Evolutionary conservation across 2,329 filamentous ascomycete species (phyloP), one percentile per base, ranked within the genome.

Genomic region (Emmonsiellopsis sp.): DNA sequence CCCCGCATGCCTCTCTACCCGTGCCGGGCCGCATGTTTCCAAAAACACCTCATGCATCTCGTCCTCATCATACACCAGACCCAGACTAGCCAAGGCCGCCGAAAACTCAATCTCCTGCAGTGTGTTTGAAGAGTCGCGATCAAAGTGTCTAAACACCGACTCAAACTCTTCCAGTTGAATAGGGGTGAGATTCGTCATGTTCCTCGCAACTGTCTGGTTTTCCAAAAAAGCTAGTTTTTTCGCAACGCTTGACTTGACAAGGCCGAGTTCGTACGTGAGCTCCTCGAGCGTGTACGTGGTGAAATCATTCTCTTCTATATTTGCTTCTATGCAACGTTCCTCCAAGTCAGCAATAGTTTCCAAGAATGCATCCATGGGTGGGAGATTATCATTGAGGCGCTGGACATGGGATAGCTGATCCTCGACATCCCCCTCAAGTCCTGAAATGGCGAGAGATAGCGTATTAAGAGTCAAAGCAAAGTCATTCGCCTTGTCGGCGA

Each of bases 241-340:
- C 59, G 90, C 86, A 31, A 97, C 92, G 9, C 88, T 93, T 32
- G 87, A 86, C 67, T 90, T 91, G 54, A 97, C 93, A 32, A 98
- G 79, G 13, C 89, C 85, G 55, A 97, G 79, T 72, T 98, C 93
- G 73, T 98, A 98, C 56, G 84, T 84, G 42, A 98, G 79, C 72
- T 98, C 93, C 67, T 98, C 93, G 69, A 97, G 93, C 8, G 92
- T 95, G 73, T 97, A 97, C 7, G 92, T 97, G n/a, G 93, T 98
- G 70, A 93, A 97, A 74, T 98, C 93, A 70, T 98, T 98, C 66
- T 98, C 93, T 71, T 98, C 93, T 59, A 98, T 96, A 68, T 98
- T 97, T 57, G 93, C 93, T 74, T 97, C 92, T 56, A 85, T 81
- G 68, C 93, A 98, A 72, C 95, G 89, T 58, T 83, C 82, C 65